Base-by-base conservation (phyloP, 768 basidiomycete genomes). In the Phylloporus scabripes region DNA sequence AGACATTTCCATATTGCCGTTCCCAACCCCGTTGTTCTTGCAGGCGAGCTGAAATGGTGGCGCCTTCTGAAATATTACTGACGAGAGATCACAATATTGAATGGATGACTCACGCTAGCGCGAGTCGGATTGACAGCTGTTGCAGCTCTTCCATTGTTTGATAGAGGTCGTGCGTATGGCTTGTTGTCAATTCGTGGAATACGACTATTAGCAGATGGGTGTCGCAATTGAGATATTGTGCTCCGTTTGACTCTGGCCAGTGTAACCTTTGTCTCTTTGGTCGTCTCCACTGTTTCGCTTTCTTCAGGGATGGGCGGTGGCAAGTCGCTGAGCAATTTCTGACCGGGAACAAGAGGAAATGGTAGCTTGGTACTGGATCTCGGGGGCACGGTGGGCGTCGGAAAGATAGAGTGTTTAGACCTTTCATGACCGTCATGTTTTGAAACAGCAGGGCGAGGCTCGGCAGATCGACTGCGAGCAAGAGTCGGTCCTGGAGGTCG, bases 111-210 rank as follows among this genome's bases (percentile, higher is more conserved):
- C 50, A 68, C 66, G n/a, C 51, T 18, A 9, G 48, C 50, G 15
- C 51, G 52, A 41, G 46, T 18, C 43, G 17, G 9, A 24, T 42
- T 42, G 29, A 29, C 18, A n/a, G 48, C 54, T 18, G 54, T 39
- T n/a, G 42, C 23, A 28, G 15, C 15, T 32, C 29, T 59, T 39
- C 39, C 53, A 9, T 45, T 46, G 29, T 47, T 52, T 8, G 56
- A 26, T 17, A 28, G 45, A 43, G 72, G 72, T 50, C 79, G 72
- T 26, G 74, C 66, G 62, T 84, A 85, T 3, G 82, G 83, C 46
- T 83, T 84, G 21, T 62, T 63, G 31, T 73, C 74, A 36, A 80
- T 79, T 50, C 83, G 73, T 15, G 83, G 83, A 56, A 85, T 85
- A 60, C 74, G 73, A 63, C 83, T 82, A 0, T 70, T 74, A n/a